These are phyloP conservation scores for Aspergillus arachidicola DNA, from an alignment of 2,329 filamentous ascomycete species.

Conservation along the genomic window DNA sequence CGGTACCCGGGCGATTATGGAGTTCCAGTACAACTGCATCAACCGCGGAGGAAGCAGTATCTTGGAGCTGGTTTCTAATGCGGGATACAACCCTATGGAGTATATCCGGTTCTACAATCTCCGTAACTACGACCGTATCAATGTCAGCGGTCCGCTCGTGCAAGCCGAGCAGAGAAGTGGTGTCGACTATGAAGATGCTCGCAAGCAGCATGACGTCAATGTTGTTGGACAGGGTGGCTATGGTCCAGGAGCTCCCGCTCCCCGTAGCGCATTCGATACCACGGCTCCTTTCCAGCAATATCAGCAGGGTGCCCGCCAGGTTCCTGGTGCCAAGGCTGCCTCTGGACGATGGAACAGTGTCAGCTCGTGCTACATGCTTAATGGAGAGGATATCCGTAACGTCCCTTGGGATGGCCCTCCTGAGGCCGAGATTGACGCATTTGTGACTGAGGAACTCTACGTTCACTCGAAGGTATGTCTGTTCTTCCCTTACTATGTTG, in stretches of 20 bases:
- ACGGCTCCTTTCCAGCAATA: slow-evolving; percentile 65
- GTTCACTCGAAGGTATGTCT: slow-evolving; percentile 56
- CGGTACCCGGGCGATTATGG: slow-evolving; percentile 94
- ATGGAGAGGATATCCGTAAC: slow-evolving; percentile 68
- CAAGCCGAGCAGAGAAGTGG: slow-evolving; percentile 46
- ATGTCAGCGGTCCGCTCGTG: slow-evolving; percentile 47
- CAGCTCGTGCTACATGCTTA: slow-evolving; percentile 79
- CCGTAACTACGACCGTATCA: slow-evolving; percentile 88
- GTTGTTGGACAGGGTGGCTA: slow-evolving; percentile 49
- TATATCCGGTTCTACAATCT: slow-evolving; percentile 96
- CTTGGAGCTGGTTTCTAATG: slow-evolving; percentile 72
- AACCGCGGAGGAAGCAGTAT: slow-evolving; percentile 91
- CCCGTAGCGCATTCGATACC: slow-evolving; percentile 41
- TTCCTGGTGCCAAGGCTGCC: slow-evolving; percentile 49
- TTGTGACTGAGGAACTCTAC: slow-evolving; percentile 65
- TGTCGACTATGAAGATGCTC: slow-evolving; percentile 49
- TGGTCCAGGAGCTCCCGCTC: slow-evolving; percentile 32
- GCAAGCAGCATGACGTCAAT: slow-evolving; percentile 47
- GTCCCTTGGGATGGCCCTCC: slow-evolving; percentile 61
- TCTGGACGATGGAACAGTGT: slow-evolving; percentile 73
- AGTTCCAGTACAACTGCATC: slow-evolving; percentile 97
- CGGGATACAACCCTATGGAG: slow-evolving; percentile 77
- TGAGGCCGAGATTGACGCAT: slow-evolving; percentile 62
- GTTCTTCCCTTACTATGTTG: neutral
- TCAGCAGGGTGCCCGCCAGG: slow-evolving; percentile 66